These are phyloP conservation scores for Hibiscus syriacus DNA, from an alignment of 345 rosid genomes.

Conservation along the genomic window DNA sequence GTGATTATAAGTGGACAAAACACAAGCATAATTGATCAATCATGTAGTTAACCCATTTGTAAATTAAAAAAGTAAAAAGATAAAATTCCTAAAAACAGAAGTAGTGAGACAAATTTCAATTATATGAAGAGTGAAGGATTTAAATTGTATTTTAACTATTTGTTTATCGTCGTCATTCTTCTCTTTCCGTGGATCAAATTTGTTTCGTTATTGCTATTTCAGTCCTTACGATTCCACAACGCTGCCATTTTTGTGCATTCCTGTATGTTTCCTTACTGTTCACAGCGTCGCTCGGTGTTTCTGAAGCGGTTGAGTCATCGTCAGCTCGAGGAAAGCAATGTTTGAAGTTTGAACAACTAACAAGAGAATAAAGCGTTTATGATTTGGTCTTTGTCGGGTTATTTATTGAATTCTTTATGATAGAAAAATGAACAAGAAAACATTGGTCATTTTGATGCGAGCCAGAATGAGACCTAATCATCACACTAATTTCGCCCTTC, in stretches of 20 bases:
- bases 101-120: too few species aligned
- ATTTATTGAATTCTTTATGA: too few species aligned
- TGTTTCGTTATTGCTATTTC: not conserved
- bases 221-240: not conserved
- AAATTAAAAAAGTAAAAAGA: too few species aligned
- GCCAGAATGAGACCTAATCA: conserved; percentile 58
- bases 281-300: not conserved
- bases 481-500: conserved; percentile 32
- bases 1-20: too few species aligned
- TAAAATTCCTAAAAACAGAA: too few species aligned
- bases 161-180: not conserved
- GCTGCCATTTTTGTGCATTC: not conserved
- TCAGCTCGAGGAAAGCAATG: conserved; percentile 10
- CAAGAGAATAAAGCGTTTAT: not conserved
- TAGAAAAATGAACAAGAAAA: conserved; percentile 63
- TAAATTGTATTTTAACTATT: too few species aligned
- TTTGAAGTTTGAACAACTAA: not conserved
- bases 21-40: too few species aligned
- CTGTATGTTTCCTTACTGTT: not conserved
- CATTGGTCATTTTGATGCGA: conserved; percentile 58
- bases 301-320: too few species aligned
- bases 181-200: not conserved
- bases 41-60: too few species aligned
- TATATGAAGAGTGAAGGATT: too few species aligned
- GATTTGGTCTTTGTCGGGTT: too few species aligned